These are phyloP conservation scores for Lipomyces yamanashiensis DNA, from an alignment of 805 yeast genomes.

Conservation along the genomic window DNA sequence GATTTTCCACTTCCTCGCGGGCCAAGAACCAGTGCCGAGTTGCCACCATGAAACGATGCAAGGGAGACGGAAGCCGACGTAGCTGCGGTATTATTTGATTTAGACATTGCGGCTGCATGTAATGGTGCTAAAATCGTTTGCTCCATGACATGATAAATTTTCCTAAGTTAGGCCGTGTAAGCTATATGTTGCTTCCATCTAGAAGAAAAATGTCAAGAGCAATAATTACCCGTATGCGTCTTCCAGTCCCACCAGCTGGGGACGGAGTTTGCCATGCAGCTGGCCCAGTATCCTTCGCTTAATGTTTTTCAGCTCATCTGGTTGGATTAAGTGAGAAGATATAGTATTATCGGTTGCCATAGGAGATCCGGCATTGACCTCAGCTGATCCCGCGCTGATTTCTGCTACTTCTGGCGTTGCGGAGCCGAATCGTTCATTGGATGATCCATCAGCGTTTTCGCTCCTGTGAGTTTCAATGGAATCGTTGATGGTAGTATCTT, in stretches of 20 bases:
- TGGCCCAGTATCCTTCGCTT: constrained; percentile 32
- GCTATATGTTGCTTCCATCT: neutral
- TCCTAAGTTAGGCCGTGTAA: constrained; percentile 39
- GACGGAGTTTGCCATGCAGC: constrained; percentile 23
- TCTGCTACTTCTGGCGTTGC: neutral
- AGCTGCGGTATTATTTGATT: neutral
- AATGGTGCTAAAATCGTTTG: constrained; percentile 28
- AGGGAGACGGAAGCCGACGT: constrained; percentile 9
- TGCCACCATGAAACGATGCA: constrained; percentile 58
- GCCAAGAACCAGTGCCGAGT: constrained; percentile 79
- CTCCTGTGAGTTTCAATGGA: neutral
- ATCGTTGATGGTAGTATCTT: no score
- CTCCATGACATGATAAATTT: constrained; percentile 50
- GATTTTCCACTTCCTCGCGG: constrained; percentile 82
- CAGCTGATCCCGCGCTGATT: neutral
- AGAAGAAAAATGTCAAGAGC: neutral
- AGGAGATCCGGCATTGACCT: neutral
- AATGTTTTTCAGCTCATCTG: constrained; percentile 3
- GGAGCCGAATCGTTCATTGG: neutral
- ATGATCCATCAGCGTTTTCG: neutral
- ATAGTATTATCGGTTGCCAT: neutral
- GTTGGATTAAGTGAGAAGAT: neutral
- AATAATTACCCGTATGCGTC: constrained; percentile 24
- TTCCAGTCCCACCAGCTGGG: constrained; percentile 31
- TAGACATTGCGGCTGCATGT: constrained; percentile 1